Evolutionary conservation across 2,329 filamentous ascomycete genomes (phyloP), one percentile per base, ranked within the genome.

Genomic region (Scytalidium sp.): DNA sequence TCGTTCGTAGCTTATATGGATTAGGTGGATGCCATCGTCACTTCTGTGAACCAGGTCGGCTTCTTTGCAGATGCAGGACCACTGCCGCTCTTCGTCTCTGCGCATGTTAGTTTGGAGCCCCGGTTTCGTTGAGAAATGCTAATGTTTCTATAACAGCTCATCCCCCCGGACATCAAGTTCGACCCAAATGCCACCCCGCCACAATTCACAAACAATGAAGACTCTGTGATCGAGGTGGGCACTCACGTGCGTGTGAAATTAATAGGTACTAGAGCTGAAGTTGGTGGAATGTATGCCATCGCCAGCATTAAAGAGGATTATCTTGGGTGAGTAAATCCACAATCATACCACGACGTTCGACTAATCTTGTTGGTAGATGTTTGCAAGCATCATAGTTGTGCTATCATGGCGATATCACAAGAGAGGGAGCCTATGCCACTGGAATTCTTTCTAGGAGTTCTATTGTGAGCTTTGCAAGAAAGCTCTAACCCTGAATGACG

Each of bases 111-210:
- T 58, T 27, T 19, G 47, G 22, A 20, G 15, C 29, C 15, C 39
- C 41, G 23, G 11, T 17, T 23, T 21, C 17, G 47, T 25, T 27
- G 11, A 23, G 23, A 44, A 27, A 20, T 20, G 19, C 42, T 50
- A 43, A 50, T 43, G 27, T 32, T 29, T 7, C 17, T 43, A 21
- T n/a, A 46, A 59, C 66, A 95, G 90, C 84, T 94, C 73, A 97
- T 99, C 60, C 92, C 94, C 1, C 81, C 82, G 57, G 90, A 95
- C 56, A 90, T 97, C 71, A 94, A 90, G 70, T 97, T 90, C 77
- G 93, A 97, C 66, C 88, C 90, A 43, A 96, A 96, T 62, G 92
- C 93, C 46, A 96, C 93, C 32, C 94, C 94, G n/a, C 91, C 93
- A 2, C 90, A 96, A 64, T 99, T 91, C 70, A 96, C 92, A 36